Conservation (phyloP, 108 stramenopile species). For the Cyclotella kingstonii region DNA sequence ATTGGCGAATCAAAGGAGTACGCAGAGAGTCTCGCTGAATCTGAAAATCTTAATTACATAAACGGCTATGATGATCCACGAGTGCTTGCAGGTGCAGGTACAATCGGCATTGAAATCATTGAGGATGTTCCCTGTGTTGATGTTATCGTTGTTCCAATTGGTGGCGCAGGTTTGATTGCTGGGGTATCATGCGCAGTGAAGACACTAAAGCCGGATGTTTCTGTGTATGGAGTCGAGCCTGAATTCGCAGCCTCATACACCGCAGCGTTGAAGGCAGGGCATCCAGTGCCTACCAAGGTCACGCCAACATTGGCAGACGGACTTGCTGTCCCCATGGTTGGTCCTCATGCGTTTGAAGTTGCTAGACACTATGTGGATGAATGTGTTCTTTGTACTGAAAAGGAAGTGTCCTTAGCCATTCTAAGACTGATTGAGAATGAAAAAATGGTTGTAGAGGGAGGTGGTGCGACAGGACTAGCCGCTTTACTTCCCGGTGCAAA, state of each 20-base stretch:
- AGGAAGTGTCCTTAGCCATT: constrained; percentile 88
- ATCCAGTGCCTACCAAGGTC: constrained; percentile 60
- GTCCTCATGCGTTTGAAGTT: constrained; percentile 89
- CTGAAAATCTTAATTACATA: constrained; percentile 75
- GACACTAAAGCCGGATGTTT: constrained; percentile 84
- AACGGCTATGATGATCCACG: constrained; percentile 98
- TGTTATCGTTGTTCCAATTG: constrained; percentile 91
- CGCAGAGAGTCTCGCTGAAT: constrained; percentile 64
- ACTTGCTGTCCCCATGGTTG: constrained; percentile 92
- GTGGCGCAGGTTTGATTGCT: constrained; percentile 95
- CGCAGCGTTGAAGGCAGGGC: constrained; percentile 82
- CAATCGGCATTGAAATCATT: constrained; percentile 95
- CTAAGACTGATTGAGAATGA: constrained; percentile 94
- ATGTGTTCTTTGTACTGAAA: constrained; percentile 76
- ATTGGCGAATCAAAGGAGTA: constrained; percentile 90
- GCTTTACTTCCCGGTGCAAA: constrained; percentile 88
- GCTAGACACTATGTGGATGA: constrained; percentile 90
- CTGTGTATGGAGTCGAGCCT: constrained; percentile 93
- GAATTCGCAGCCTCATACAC: constrained; percentile 86
- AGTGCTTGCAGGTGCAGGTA: constrained; percentile 96
- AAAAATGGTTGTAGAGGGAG: constrained; percentile 94
- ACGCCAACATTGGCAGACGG: constrained; percentile 94
- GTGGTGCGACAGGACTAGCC: constrained; percentile 89
- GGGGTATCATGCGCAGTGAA: constrained; percentile 93
- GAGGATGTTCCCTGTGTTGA: constrained; percentile 95